Evolutionary conservation across 805 yeast species (phyloP).

Genomic region (Blastobotrys terrestris): DNA sequence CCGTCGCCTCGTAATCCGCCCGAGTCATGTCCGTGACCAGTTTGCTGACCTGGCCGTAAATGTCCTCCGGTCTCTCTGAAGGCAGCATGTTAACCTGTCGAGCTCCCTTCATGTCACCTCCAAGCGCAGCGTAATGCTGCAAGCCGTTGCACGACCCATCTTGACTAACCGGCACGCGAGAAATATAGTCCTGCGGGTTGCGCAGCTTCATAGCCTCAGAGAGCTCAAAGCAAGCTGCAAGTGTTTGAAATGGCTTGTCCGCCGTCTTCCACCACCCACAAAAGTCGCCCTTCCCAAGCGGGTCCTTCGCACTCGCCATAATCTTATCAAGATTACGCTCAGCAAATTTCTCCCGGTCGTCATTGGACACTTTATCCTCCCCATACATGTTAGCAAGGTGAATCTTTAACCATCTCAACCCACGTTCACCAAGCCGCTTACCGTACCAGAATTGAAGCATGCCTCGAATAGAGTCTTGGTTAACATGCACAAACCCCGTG

Average conservation of each 20-base stretch:
- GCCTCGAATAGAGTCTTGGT: slow-evolving; percentile 52
- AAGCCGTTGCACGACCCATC: slow-evolving; percentile 65
- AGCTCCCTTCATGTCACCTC: slow-evolving; percentile 61
- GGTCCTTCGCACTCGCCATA: slow-evolving; percentile 44
- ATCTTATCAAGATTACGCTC: slow-evolving; percentile 41
- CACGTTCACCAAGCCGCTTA: slow-evolving; percentile 43
- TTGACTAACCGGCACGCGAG: slow-evolving; percentile 53
- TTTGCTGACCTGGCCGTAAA: slow-evolving; percentile 48
- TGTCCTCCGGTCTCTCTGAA: slow-evolving; percentile 52
- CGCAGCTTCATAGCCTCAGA: slow-evolving; percentile 39
- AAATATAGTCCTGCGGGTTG: slow-evolving; percentile 43
- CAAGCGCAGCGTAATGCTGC: slow-evolving; percentile 63
- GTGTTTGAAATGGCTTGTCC: slow-evolving; percentile 57
- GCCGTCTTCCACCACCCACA: slow-evolving; percentile 41
- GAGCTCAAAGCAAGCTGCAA: slow-evolving; percentile 51
- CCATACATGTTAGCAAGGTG: slow-evolving; percentile 58
- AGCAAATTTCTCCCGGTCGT: slow-evolving; percentile 43
- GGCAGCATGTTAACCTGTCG: slow-evolving; percentile 51
- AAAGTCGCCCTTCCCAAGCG: slow-evolving; percentile 37
- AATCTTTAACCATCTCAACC: slow-evolving; percentile 53
- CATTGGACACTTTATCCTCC: slow-evolving; percentile 46
- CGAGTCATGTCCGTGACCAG: slow-evolving; percentile 40
- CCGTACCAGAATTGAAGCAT: slow-evolving; percentile 57
- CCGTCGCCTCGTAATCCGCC: slow-evolving; percentile 16
- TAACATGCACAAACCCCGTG: slow-evolving; percentile 55